phyloP scores from a whole-genome alignment of 139 green algal genomes.

The Volvox reticuliferus region DNA sequence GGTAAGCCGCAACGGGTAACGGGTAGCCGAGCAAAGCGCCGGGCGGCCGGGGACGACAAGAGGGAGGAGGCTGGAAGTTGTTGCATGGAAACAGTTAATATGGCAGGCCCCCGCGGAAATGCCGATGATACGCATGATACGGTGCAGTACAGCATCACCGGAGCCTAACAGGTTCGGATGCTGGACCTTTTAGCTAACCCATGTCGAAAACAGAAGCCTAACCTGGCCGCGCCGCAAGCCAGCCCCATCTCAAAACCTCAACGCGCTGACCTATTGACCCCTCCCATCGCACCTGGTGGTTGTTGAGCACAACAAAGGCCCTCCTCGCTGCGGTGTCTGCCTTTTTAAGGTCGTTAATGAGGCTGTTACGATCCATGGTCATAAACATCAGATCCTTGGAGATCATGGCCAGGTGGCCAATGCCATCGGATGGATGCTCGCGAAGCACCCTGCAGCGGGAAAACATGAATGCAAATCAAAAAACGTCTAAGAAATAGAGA shows the following conservation, averaged over 20 bases:
- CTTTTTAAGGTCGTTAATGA: slow-evolving; percentile 35
- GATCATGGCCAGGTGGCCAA: slow-evolving; percentile 37
- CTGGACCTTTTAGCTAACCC: not conserved
- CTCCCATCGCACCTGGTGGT: slow-evolving; percentile 1
- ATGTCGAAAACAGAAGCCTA: not conserved
- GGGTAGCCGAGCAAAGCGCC: no score
- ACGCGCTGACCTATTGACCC: not conserved
- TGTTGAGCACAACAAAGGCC: slow-evolving; percentile 31
- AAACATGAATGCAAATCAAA: no score
- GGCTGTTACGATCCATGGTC: slow-evolving; percentile 39
- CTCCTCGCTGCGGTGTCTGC: not conserved
- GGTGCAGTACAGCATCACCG: not conserved
- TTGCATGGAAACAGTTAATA: not conserved
- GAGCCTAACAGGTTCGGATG: not conserved
- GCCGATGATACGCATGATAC: not conserved
- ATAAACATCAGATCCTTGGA: slow-evolving; percentile 50
- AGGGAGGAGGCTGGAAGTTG: not conserved
- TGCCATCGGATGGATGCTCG: not conserved
- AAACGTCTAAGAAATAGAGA: no score
- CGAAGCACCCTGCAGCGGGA: not conserved
- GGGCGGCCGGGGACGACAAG: no score
- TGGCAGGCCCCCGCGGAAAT: not conserved
- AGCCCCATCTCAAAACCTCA: not conserved
- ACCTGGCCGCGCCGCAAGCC: not conserved
- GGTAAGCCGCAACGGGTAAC: not conserved